phyloP scores from a whole-genome alignment of 2,329 filamentous ascomycete genomes.

The Xylariaceae sp. region DNA sequence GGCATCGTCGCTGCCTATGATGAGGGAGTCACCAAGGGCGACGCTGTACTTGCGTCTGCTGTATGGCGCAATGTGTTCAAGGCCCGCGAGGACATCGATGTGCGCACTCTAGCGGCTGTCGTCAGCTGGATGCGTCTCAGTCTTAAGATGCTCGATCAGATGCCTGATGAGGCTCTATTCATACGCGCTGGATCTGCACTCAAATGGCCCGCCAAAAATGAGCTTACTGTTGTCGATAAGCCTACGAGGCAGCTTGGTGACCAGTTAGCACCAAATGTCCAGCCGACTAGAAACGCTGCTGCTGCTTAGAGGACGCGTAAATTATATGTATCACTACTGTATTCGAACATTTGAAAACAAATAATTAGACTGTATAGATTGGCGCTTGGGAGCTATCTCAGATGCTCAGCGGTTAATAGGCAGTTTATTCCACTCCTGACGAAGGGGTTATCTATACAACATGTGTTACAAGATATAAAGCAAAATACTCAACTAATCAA shows the following conservation, averaged over 20 bases:
- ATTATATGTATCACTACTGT: constrained; percentile 14
- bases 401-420: constrained; percentile 5
- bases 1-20: constrained; percentile 85
- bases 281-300: not conserved
- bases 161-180: constrained; percentile 51
- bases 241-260: constrained; percentile 48
- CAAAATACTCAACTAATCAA: constrained; percentile 32
- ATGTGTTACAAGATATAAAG: constrained; percentile 19
- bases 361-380: no score
- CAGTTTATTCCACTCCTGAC: not conserved
- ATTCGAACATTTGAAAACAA: not conserved
- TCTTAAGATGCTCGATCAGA: constrained; percentile 55
- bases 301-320: not conserved
- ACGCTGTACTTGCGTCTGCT: constrained; percentile 78
- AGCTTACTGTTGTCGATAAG: constrained; percentile 48
- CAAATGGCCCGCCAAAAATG: constrained; percentile 47
- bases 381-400: constrained; percentile 1
- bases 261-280: constrained; percentile 29
- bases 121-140: constrained; percentile 62
- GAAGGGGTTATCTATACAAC: constrained; percentile 26
- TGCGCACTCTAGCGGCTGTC: constrained; percentile 57
- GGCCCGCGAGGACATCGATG: constrained; percentile 60
- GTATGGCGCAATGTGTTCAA: constrained; percentile 96
- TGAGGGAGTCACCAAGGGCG: constrained; percentile 77
- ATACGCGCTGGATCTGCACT: constrained; percentile 47